phyloP scores from a whole-genome alignment of 2,329 filamentous ascomycete genomes.

The Amauroascus verrucosus region DNA sequence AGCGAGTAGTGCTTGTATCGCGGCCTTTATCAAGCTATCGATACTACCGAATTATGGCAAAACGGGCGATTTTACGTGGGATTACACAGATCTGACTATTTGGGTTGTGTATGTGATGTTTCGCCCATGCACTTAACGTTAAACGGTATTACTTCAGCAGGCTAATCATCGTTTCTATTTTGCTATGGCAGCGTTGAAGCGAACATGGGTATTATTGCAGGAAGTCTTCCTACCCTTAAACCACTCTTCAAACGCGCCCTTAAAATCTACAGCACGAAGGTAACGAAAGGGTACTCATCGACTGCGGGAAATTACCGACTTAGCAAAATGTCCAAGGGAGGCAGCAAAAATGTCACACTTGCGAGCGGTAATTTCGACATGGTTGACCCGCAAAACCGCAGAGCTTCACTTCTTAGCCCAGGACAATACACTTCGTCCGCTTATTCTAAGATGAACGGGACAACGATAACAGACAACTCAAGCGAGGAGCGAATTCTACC shows the following conservation, averaged over 20 bases:
- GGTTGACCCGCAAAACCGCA: not conserved
- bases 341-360: not conserved
- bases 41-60: not conserved
- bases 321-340: not conserved
- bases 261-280: not conserved
- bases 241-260: not conserved
- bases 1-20: not conserved
- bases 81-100: not conserved
- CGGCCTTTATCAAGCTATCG: not conserved
- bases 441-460: not conserved
- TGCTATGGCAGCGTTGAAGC: not conserved
- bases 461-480: not conserved
- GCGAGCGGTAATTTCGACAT: not conserved
- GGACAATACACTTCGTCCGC: not conserved
- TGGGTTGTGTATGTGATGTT: not conserved
- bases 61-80: not conserved
- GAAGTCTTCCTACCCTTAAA: not conserved
- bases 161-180: not conserved
- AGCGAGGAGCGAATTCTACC: not conserved
- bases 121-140: too few relatives aligned
- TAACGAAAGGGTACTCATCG: not conserved
- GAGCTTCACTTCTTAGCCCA: not conserved
- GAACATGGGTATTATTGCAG: slow-evolving; percentile 1
- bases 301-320: not conserved
- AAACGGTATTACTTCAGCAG: too few relatives aligned